phyloP scores from a whole-genome alignment of 352 stramenopile species.

The Phytophthora sp. region DNA sequence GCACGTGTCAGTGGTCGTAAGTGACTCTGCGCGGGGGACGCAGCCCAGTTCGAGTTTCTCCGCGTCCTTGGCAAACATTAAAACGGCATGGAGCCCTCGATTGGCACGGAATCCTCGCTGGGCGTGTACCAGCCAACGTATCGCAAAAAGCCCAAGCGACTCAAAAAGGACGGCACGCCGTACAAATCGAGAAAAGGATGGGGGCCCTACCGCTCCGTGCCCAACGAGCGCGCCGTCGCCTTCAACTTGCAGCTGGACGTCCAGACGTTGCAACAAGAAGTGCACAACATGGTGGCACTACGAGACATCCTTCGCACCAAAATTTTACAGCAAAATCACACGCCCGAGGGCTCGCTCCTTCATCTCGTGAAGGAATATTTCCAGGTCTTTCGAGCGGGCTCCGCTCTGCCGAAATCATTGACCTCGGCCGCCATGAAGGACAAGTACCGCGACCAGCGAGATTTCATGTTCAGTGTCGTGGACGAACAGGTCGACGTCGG shows the following conservation, averaged over 20 bases:
- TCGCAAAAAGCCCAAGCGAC: background rate
- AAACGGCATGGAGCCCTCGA: no score
- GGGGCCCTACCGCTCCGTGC: conserved; percentile 20
- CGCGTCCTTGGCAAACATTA: no score
- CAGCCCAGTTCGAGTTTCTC: no score
- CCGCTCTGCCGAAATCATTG: background rate
- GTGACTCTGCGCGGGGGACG: no score
- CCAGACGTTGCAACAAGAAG: conserved; percentile 45
- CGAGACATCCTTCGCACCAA: conserved; percentile 36
- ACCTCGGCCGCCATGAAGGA: no score
- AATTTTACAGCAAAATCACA: conserved; percentile 25
- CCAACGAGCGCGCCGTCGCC: conserved; percentile 33
- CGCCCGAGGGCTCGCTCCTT: conserved; percentile 30
- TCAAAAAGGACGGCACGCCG: conserved; percentile 4
- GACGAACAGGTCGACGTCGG: conserved; percentile 39
- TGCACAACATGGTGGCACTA: conserved; percentile 32
- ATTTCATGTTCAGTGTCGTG: conserved; percentile 36
- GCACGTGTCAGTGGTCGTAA: no score
- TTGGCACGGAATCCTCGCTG: background rate
- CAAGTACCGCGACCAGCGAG: conserved; percentile 15
- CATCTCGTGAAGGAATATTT: conserved; percentile 33
- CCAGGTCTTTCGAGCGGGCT: conserved; percentile 25
- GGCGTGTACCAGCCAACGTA: conserved; percentile 1
- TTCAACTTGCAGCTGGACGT: conserved; percentile 50
- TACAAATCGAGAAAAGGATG: conserved; percentile 9